Evolutionary conservation across 2,329 filamentous ascomycete genomes (phyloP).

Genomic region (Ceratocystis huliohia): DNA sequence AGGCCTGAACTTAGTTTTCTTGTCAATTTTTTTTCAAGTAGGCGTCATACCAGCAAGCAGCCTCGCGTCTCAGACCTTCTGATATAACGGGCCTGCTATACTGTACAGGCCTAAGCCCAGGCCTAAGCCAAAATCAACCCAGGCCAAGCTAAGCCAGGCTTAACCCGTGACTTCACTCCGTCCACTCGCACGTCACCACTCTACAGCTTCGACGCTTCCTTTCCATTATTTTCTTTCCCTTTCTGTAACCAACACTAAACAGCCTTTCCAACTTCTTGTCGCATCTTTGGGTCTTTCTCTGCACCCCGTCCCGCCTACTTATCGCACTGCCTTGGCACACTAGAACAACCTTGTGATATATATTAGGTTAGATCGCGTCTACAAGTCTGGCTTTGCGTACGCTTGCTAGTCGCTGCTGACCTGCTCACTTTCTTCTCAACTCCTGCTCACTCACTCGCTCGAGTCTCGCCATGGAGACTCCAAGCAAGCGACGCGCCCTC

Average conservation of each 20-base stretch:
- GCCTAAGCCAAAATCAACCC: no score
- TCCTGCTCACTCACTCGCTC: background rate
- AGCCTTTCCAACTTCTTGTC: background rate
- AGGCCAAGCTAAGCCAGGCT: no score
- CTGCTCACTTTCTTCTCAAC: background rate
- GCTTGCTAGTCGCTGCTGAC: background rate
- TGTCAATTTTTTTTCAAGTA: background rate
- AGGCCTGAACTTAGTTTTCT: background rate
- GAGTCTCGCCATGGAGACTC: conserved; percentile 17
- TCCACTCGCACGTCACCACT: background rate
- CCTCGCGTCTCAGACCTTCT: conserved; percentile 5
- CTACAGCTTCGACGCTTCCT: background rate
- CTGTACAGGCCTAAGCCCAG: background rate
- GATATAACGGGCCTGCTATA: background rate
- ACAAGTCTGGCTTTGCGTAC: background rate
- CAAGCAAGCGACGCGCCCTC: conserved; percentile 21
- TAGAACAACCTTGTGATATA: no score
- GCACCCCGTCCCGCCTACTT: no score
- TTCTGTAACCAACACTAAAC: background rate
- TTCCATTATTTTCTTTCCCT: background rate
- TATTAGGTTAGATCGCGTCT: background rate
- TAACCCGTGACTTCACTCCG: no score
- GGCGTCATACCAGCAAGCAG: background rate
- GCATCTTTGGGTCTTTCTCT: background rate
- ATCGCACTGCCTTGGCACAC: no score